Evolutionary conservation across 129 eudicot species (phyloP).

Genomic region (Calendula officinalis): DNA sequence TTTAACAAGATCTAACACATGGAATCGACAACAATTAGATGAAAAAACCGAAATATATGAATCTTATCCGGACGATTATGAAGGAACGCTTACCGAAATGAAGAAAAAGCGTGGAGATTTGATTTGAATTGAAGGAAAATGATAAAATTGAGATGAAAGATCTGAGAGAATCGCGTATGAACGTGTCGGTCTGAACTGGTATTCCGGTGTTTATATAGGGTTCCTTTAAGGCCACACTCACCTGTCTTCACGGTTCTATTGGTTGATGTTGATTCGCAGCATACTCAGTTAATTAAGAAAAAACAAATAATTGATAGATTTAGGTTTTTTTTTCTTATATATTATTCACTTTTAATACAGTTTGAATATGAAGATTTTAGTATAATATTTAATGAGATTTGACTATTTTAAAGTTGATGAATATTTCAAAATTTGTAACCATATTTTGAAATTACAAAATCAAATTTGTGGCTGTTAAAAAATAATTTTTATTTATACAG

Average conservation of each 20-base stretch:
- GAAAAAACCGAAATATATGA: not conserved
- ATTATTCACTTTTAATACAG: no score
- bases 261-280: constrained; percentile 3
- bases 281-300: no score
- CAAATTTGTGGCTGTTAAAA: no score
- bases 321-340: no score
- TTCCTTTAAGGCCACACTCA: not conserved
- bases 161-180: constrained; percentile 28
- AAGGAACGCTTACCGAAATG: constrained; percentile 23
- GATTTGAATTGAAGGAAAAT: constrained; percentile 10
- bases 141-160: constrained; percentile 19
- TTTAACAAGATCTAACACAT: constrained; percentile 26
- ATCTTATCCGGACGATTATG: not conserved
- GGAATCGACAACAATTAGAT: not conserved
- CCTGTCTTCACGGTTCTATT: not conserved
- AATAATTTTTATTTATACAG: no score
- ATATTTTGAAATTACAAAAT: no score
- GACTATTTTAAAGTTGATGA: no score
- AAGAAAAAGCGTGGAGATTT: constrained; percentile 29
- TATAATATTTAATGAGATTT: no score
- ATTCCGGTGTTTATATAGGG: constrained; percentile 25
- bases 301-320: no score
- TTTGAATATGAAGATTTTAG: no score
- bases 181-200: constrained; percentile 22
- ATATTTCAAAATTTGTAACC: no score